Evolutionary conservation across 1,284 basidiomycete genomes (phyloP).

Genomic region (Cryptococcus sp.): DNA sequence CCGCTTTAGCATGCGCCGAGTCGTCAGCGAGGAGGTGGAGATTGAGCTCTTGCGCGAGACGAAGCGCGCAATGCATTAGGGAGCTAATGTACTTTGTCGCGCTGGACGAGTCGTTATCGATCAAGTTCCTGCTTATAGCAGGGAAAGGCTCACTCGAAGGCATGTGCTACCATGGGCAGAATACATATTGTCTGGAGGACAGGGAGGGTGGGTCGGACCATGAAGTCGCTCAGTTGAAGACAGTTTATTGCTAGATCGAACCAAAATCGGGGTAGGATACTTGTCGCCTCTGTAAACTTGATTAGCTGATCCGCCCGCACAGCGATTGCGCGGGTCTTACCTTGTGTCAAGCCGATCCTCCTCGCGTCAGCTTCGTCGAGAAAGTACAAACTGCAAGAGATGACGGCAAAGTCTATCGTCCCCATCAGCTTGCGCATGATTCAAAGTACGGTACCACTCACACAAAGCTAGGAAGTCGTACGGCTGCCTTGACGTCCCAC

Average conservation of each 20-base stretch:
- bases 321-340: not conserved
- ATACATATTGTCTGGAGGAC: constrained; percentile 22
- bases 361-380: constrained; percentile 16
- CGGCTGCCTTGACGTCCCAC: not conserved
- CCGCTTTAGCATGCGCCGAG: constrained; percentile 2
- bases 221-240: constrained; percentile 20
- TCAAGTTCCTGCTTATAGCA: no score
- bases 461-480: constrained; percentile 22
- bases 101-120: no score
- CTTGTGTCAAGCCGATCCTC: constrained; percentile 10
- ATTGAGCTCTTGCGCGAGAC: constrained; percentile 22
- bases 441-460: not conserved
- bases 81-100: constrained; percentile 17
- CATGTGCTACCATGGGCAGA: constrained; percentile 21
- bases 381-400: constrained; percentile 25
- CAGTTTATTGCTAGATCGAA: constrained; percentile 22
- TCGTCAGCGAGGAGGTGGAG: constrained; percentile 16
- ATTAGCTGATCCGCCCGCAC: not conserved
- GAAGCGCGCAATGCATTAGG: constrained; percentile 22
- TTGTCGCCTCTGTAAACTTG: constrained; percentile 9
- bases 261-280: constrained; percentile 14
- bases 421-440: not conserved
- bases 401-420: constrained; percentile 20
- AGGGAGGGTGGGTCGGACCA: constrained; percentile 16
- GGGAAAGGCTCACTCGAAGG: constrained; percentile 27